Percentiles rank a stretch among this genome's conserved stretches.
These are phyloP conservation scores for Aspergillus carlsbadensis DNA, from an alignment of 495 filamentous ascomycete genomes.

Conservation along the genomic window DNA sequence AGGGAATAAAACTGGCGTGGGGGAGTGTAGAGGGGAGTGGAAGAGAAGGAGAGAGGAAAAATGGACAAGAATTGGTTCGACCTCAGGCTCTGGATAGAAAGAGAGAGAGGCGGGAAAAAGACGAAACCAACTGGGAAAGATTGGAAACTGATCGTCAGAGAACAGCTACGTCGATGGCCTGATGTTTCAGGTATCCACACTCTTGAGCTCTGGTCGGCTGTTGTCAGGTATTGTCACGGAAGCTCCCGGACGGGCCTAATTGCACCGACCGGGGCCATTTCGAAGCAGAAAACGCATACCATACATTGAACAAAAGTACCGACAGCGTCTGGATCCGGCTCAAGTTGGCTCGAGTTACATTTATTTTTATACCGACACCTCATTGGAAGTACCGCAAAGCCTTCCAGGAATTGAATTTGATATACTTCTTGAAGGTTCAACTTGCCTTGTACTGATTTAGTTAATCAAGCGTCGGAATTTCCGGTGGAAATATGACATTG, in stretches of 20 bases:
- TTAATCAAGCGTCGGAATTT: background rate
- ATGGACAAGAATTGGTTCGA: slow-evolving; percentile 25
- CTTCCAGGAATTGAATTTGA: background rate
- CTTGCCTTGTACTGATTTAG: background rate
- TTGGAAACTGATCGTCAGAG: slow-evolving; percentile 27
- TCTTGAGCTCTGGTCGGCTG: background rate
- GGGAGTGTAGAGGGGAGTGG: slow-evolving; percentile 16
- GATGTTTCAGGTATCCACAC: slow-evolving; percentile 17
- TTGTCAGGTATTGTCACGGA: slow-evolving; percentile 8
- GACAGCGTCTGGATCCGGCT: slow-evolving; percentile 15
- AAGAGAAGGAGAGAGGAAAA: slow-evolving; percentile 18
- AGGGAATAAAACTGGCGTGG: slow-evolving; percentile 20
- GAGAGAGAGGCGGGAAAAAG: slow-evolving; percentile 23
- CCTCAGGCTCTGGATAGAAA: slow-evolving; percentile 23
- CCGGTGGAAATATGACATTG: background rate
- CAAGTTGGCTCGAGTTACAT: slow-evolving; percentile 14
- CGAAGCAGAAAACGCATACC: slow-evolving; percentile 9
- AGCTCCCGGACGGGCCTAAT: no score
- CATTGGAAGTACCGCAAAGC: background rate
- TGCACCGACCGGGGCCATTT: background rate
- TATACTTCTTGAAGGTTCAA: background rate
- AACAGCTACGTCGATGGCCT: slow-evolving; percentile 17
- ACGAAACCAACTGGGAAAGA: slow-evolving; percentile 15
- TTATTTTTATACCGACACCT: slow-evolving; percentile 14
- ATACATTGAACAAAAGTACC: slow-evolving; percentile 6